Conservation (phyloP, 768 basidiomycete genomes). For the Termitomyces sp. region DNA sequence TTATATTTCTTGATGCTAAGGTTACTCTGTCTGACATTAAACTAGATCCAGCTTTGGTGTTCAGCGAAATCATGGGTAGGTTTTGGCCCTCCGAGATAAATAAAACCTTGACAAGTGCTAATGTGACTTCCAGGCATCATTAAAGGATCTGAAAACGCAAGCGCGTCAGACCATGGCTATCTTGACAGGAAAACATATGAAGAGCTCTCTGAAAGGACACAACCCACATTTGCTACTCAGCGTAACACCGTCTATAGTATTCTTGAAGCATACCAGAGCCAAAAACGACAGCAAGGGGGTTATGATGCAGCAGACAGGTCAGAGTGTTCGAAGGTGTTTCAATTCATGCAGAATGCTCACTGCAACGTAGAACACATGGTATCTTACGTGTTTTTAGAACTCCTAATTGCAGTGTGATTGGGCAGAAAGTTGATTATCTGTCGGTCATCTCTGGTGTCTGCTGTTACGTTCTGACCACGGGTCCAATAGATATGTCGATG, state of each 20-base stretch:
- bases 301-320: slow-evolving; percentile 60
- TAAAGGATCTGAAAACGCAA: slow-evolving; percentile 57
- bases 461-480: not conserved
- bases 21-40: not conserved
- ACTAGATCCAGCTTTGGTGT: slow-evolving; percentile 59
- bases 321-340: not conserved
- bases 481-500: slow-evolving; percentile 56
- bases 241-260: slow-evolving; percentile 44
- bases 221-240: slow-evolving; percentile 48
- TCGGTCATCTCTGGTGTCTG: slow-evolving; percentile 19
- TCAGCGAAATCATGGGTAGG: slow-evolving; percentile 61
- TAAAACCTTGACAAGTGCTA: not conserved
- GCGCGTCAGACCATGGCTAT: slow-evolving; percentile 26
- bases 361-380: slow-evolving; percentile 39
- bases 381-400: slow-evolving; percentile 32
- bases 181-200: slow-evolving; percentile 41
- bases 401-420: slow-evolving; percentile 23
- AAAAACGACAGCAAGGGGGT: slow-evolving; percentile 35
- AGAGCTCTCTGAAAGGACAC: slow-evolving; percentile 41
- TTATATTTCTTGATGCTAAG: not conserved
- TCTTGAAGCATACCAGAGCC: slow-evolving; percentile 45
- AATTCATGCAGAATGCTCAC: not conserved
- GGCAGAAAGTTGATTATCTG: slow-evolving; percentile 49
- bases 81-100: not conserved
- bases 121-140: slow-evolving; percentile 45